A percentile compares a stretch with the other conserved stretches of the same genome.
These are phyloP conservation scores for Plantago lanceolata DNA, from an alignment of 305 asterid species.

Conservation along the genomic window DNA sequence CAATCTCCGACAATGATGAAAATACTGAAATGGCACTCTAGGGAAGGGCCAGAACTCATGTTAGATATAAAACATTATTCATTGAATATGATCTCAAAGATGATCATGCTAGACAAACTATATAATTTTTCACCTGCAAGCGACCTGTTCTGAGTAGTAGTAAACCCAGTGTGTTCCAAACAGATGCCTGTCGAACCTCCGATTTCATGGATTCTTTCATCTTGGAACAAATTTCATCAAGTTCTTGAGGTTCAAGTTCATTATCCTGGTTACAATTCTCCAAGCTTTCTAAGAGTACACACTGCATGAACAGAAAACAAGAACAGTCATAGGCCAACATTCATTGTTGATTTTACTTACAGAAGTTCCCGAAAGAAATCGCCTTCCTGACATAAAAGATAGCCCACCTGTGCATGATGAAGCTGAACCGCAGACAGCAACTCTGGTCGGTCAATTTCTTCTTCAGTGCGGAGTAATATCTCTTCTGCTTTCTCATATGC, in stretches of 20 bases:
- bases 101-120: constrained; percentile 18
- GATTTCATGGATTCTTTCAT: constrained; percentile 64
- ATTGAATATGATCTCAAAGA: constrained; percentile 17
- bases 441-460: constrained; percentile 94
- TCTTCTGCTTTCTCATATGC: constrained; percentile 90
- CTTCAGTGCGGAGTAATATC: constrained; percentile 88
- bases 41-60: constrained; percentile 32
- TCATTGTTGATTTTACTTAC: constrained; percentile 15
- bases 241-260: constrained; percentile 78
- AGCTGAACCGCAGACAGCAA: constrained; percentile 83
- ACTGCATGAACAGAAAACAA: constrained; percentile 39
- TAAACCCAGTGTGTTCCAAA: constrained; percentile 84
- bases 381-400: constrained; percentile 20
- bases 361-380: constrained; percentile 9
- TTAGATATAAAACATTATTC: constrained; percentile 27
- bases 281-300: constrained; percentile 74
- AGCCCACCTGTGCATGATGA: constrained; percentile 87
- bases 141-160: constrained; percentile 82
- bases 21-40: constrained; percentile 88
- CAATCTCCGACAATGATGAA: constrained; percentile 68
- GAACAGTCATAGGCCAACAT: constrained; percentile 10
- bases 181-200: constrained; percentile 80
- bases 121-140: constrained; percentile 56
- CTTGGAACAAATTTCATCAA: constrained; percentile 66
- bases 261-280: constrained; percentile 61